phyloP scores from a whole-genome alignment of 305 asterid genomes.

The Solanum hybrid region DNA sequence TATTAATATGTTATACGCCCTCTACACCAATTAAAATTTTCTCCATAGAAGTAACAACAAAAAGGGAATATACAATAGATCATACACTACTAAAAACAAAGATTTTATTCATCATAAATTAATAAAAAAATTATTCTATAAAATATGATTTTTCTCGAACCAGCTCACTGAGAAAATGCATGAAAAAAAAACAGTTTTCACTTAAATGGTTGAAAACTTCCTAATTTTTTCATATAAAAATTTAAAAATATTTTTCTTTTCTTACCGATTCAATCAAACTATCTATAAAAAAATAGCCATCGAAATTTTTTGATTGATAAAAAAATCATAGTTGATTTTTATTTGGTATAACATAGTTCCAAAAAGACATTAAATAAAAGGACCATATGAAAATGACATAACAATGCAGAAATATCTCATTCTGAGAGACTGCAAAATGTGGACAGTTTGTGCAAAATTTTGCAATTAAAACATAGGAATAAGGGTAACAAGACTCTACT shows the following conservation, averaged over 20 bases:
- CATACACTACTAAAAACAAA: not conserved
- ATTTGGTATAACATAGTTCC: not conserved
- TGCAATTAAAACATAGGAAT: slow-evolving; percentile 1
- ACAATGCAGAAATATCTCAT: not conserved
- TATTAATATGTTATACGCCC: not conserved
- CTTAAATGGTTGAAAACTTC: not conserved
- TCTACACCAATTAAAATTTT: not conserved
- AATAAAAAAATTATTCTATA: too few species aligned
- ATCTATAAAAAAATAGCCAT: too few species aligned
- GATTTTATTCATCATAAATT: too few species aligned
- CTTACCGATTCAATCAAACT: not conserved
- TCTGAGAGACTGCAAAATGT: not conserved
- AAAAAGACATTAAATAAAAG: not conserved
- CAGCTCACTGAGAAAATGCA: not conserved
- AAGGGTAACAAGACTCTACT: not conserved
- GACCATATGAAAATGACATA: not conserved
- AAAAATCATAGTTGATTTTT: not conserved
- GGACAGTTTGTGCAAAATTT: not conserved
- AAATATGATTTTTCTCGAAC: too few species aligned
- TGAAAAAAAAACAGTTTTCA: not conserved
- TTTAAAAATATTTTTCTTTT: not conserved
- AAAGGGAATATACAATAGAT: not conserved
- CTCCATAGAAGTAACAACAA: too few species aligned
- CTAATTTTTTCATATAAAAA: not conserved
- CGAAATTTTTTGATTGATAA: not conserved